Evolutionary conservation across 305 asterid species (phyloP), one percentile per base, ranked within the genome.

Genomic region (Plantago coronopus): DNA sequence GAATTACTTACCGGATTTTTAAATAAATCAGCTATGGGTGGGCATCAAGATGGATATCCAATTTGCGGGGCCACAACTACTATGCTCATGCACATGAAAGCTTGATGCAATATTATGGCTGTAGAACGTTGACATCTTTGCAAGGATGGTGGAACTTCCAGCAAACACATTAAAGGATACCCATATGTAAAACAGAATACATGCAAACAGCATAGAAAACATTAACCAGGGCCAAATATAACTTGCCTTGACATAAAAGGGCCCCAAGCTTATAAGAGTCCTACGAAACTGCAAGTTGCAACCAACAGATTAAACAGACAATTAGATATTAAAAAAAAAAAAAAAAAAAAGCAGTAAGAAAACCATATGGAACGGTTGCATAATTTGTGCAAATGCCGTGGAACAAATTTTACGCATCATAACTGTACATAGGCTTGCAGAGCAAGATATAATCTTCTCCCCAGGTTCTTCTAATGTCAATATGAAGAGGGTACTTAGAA

Each of bases 171-270:
- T 34, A 29, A 40, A 20, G 42, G 68, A 54, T 47, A 40, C 63
- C 43, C 61, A 40, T 44, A 10, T 53, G 42, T 29, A 19, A 55
- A 51, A 63, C 48, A 34, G 40, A 34, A 50, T 48, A 48, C 29
- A 51, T 22, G 57, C 16, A 46, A 27, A 48, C 46, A 60, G 48
- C 44, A 59, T n/a, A 48, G 60, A 70, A 62, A 70, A 37, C 27
- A 54, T 38, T 16, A 25, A 49, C 3, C 46, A 54, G 47, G 58
- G 51, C 54, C 23, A 54, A 69, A 57, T 60, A 70, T 58, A 46
- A 71, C 94, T 86, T 83, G 74, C 98, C 97, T 93, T 93, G 78
- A 93, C 69, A 76, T 93, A 93, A 66, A 93, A 93, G 62, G 98
- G 97, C 60, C 98, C 98, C 95, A 91, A 62, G 63, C 72, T 70